Conservation (phyloP, 2,329 filamentous ascomycete genomes). For the Penicillium sumatraense region DNA sequence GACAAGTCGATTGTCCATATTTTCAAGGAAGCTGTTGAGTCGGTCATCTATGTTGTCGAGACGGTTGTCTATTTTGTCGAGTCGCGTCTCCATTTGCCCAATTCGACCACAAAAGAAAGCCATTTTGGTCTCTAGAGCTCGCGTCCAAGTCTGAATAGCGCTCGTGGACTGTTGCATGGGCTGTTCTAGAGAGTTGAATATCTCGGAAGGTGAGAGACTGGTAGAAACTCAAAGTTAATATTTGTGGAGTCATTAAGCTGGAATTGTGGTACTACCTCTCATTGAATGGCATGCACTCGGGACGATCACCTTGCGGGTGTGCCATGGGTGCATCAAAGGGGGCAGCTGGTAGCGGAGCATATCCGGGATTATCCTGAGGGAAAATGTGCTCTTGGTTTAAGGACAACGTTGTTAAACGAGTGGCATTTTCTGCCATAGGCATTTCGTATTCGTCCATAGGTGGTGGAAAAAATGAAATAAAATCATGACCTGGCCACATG, state of each 20-base stretch:
- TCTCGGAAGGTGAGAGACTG: not conserved
- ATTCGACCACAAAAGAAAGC: not conserved
- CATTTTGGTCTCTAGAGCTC: not conserved
- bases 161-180: not conserved
- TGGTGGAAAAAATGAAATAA: not conserved
- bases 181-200: not conserved
- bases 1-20: not conserved
- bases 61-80: not conserved
- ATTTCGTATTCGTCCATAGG: not conserved
- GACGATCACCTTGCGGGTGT: not conserved
- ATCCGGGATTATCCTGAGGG: not conserved
- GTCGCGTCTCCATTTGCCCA: not conserved
- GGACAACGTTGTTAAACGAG: not conserved
- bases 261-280: not conserved
- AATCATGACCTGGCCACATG: not conserved
- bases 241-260: not conserved
- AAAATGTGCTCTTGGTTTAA: not conserved
- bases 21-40: not conserved
- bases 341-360: not conserved
- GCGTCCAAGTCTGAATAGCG: not conserved
- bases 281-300: not conserved
- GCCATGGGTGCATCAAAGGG: not conserved
- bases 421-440: not conserved
- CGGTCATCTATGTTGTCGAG: not conserved
- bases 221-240: not conserved